Conservation (phyloP, 371 early-diverging fungal genomes). For the Dinochytrium kinnereticum region DNA sequence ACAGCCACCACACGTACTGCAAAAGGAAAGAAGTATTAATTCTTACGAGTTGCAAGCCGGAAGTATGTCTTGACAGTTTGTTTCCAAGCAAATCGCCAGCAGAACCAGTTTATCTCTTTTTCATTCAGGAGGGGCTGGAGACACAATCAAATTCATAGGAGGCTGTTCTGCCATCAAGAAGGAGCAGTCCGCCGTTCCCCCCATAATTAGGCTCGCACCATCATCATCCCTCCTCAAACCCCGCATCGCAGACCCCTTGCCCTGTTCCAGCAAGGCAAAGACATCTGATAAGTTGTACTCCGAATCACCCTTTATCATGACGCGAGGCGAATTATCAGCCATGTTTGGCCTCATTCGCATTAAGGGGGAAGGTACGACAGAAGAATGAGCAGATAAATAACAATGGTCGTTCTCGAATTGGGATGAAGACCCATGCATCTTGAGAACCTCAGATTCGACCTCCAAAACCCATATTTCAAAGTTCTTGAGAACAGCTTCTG, state of each 20-base stretch:
- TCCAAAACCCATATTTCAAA: conserved; percentile 7
- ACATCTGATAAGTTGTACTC: conserved; percentile 11
- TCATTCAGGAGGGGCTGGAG: not conserved
- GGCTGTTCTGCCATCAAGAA: not conserved
- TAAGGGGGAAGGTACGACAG: not conserved
- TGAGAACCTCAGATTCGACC: not conserved
- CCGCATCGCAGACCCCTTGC: too few relatives aligned
- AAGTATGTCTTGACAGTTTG: too few relatives aligned
- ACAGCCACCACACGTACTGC: too few relatives aligned
- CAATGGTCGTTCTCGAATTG: not conserved
- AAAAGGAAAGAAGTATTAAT: too few relatives aligned
- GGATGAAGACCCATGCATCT: not conserved
- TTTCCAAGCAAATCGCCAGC: too few relatives aligned
- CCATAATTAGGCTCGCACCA: not conserved
- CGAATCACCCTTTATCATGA: conserved; percentile 10
- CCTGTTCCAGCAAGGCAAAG: not conserved
- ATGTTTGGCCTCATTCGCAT: not conserved
- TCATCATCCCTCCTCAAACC: not conserved
- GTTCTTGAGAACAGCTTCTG: not conserved
- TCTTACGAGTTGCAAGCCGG: too few relatives aligned
- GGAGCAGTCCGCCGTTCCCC: not conserved
- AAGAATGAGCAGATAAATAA: not conserved
- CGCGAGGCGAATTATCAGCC: not conserved
- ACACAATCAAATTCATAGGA: not conserved
- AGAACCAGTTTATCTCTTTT: not conserved